These are phyloP conservation scores for Sanghuangporus sanghuang DNA, from an alignment of 1,284 basidiomycete species.

Conservation along the genomic window DNA sequence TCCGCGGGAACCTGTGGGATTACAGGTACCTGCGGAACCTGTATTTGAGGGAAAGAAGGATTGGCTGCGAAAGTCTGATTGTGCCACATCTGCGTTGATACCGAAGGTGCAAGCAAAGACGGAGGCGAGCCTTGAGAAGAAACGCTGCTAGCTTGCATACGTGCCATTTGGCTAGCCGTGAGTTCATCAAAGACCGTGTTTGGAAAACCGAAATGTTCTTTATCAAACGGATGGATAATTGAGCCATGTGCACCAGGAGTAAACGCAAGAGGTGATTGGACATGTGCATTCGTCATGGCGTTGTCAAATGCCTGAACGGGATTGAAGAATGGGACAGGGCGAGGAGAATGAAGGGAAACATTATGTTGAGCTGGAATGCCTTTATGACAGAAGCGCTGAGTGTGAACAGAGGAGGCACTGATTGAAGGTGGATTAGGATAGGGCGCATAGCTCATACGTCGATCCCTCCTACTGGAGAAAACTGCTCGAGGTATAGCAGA, in stretches of 20 bases:
- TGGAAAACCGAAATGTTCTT: neutral
- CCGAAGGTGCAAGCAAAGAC: neutral
- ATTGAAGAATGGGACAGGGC: constrained; percentile 2
- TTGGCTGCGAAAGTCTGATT: neutral
- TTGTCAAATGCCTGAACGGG: constrained; percentile 6
- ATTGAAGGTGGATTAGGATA: constrained; percentile 3
- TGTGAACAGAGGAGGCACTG: neutral
- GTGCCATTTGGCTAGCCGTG: constrained; percentile 7
- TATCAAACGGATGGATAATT: neutral
- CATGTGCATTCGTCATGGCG: neutral
- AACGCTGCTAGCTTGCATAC: neutral
- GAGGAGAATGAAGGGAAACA: constrained; percentile 7
- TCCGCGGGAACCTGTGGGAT: neutral
- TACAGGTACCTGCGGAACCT: neutral
- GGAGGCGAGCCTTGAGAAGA: neutral
- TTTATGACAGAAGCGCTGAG: neutral
- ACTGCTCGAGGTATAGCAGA: neutral
- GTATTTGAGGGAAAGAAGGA: neutral
- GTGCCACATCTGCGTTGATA: neutral
- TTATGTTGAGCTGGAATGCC: neutral
- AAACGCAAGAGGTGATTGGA: neutral
- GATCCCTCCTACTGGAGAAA: neutral
- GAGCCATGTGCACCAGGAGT: constrained; percentile 3
- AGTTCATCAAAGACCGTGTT: neutral
- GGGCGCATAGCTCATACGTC: constrained; percentile 5